Evolutionary conservation across 2,329 filamentous ascomycete genomes (phyloP).

Genomic region (Zymoseptoria ardabiliae): DNA sequence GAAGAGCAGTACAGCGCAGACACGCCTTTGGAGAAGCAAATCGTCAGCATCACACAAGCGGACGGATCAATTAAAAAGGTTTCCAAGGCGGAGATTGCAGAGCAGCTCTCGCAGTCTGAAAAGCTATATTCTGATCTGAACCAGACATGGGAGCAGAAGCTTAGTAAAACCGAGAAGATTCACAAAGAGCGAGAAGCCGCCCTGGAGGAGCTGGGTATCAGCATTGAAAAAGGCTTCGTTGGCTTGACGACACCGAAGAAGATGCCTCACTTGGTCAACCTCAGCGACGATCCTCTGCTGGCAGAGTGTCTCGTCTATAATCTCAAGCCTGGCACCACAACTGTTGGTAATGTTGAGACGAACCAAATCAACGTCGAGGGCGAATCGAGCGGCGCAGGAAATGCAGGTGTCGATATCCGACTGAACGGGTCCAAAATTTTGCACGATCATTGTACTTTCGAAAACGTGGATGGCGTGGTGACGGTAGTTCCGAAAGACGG

Average conservation of each 20-base stretch:
- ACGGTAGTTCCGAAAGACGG: slow-evolving; percentile 81
- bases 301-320: slow-evolving; percentile 98
- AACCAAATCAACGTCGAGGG: slow-evolving; percentile 43
- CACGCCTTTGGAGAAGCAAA: slow-evolving; percentile 88
- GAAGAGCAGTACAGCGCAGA: slow-evolving; percentile 87
- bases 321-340: slow-evolving; percentile 88
- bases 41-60: slow-evolving; percentile 82
- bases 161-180: slow-evolving; percentile 90
- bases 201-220: slow-evolving; percentile 93
- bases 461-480: slow-evolving; percentile 89
- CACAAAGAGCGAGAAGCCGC: slow-evolving; percentile 95
- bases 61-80: slow-evolving; percentile 90
- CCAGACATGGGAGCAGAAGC: slow-evolving; percentile 97
- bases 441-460: slow-evolving; percentile 86
- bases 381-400: slow-evolving; percentile 4
- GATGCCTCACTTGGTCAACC: slow-evolving; percentile 97
- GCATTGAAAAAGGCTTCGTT: slow-evolving; percentile 96
- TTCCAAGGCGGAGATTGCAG: slow-evolving; percentile 94
- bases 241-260: slow-evolving; percentile 95
- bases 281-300: slow-evolving; percentile 73
- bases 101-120: slow-evolving; percentile 92
- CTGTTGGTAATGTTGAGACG: slow-evolving; percentile 87
- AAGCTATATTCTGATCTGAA: slow-evolving; percentile 94
- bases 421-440: slow-evolving; percentile 91
- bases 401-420: slow-evolving; percentile 71